phyloP scores from a whole-genome alignment of 768 basidiomycete genomes.

The Psilocybe subaeruginosa region DNA sequence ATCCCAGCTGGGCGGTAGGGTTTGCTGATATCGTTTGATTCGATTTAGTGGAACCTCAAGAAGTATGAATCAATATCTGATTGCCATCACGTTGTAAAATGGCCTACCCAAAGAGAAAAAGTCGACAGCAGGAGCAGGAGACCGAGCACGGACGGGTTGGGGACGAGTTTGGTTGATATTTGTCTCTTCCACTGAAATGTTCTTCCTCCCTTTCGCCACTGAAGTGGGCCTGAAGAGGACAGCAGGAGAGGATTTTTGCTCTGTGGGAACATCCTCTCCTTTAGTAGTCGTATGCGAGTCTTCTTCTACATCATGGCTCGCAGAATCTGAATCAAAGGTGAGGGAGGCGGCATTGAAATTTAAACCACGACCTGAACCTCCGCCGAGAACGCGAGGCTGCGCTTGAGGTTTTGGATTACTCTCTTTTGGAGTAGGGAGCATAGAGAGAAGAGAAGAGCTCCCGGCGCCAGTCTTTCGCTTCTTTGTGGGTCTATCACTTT shows the following conservation, averaged over 20 bases:
- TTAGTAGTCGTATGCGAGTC: conserved; percentile 19
- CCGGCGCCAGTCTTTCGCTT: conserved; percentile 70
- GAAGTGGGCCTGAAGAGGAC: conserved; percentile 62
- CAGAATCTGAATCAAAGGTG: not conserved
- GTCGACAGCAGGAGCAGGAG: conserved; percentile 46
- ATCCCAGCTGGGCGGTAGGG: conserved; percentile 14
- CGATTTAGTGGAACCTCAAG: conserved; percentile 17
- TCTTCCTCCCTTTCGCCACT: conserved; percentile 59
- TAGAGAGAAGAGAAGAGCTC: conserved; percentile 63
- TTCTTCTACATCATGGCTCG: conserved; percentile 22
- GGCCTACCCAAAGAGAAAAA: conserved; percentile 71
- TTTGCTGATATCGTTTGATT: conserved; percentile 8
- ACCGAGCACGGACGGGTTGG: conserved; percentile 17
- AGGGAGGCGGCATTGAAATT: conserved; percentile 49
- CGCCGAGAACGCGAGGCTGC: conserved; percentile 61
- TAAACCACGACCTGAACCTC: conserved; percentile 62
- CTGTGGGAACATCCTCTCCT: conserved; percentile 6
- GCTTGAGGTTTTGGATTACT: conserved; percentile 40
- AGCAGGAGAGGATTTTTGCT: conserved; percentile 27
- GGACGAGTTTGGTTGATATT: conserved; percentile 15
- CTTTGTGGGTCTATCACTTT: conserved; percentile 49
- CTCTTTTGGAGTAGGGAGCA: conserved; percentile 78
- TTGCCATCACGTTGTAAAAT: not conserved
- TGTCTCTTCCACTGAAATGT: conserved; percentile 54
- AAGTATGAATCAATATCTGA: conserved; percentile 20